Conservation (phyloP, 345 rosid species). For the Cardamine occulta region DNA sequence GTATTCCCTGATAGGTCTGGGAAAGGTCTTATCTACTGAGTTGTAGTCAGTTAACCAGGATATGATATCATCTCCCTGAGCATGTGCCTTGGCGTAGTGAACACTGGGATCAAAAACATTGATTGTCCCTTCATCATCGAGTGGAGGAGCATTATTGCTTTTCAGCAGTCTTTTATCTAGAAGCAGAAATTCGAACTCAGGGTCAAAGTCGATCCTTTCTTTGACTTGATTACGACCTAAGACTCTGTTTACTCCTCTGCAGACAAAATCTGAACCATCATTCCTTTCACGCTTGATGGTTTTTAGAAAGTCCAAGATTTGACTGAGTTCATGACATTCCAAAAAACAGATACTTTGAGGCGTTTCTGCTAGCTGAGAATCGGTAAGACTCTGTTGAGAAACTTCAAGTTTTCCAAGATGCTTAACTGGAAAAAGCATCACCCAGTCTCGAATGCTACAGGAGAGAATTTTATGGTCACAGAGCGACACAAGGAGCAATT, state of each 20-base stretch:
- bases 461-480: conserved; percentile 18
- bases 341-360: conserved; percentile 41
- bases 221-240: conserved; percentile 1
- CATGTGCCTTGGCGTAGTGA: conserved; percentile 21
- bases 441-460: conserved; percentile 29
- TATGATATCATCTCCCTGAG: conserved; percentile 32
- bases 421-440: conserved; percentile 6
- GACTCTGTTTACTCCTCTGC: conserved; percentile 20
- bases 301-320: conserved; percentile 16
- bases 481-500: conserved; percentile 14
- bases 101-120: not conserved
- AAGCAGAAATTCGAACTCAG: conserved; percentile 15
- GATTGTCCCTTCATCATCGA: conserved; percentile 13
- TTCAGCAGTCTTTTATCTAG: conserved; percentile 34
- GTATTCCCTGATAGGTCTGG: conserved; percentile 20
- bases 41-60: conserved; percentile 33
- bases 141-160: not conserved
- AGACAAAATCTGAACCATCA: conserved; percentile 26
- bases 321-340: conserved; percentile 20
- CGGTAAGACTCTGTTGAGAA: conserved; percentile 9
- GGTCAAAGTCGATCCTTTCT: conserved; percentile 33
- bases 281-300: conserved; percentile 20
- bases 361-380: conserved; percentile 6
- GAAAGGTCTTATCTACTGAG: conserved; percentile 19
- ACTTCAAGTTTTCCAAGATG: conserved; percentile 24